Evolutionary conservation across 257 asterid species (phyloP).

Genomic region (Salvia rosmarinus): DNA sequence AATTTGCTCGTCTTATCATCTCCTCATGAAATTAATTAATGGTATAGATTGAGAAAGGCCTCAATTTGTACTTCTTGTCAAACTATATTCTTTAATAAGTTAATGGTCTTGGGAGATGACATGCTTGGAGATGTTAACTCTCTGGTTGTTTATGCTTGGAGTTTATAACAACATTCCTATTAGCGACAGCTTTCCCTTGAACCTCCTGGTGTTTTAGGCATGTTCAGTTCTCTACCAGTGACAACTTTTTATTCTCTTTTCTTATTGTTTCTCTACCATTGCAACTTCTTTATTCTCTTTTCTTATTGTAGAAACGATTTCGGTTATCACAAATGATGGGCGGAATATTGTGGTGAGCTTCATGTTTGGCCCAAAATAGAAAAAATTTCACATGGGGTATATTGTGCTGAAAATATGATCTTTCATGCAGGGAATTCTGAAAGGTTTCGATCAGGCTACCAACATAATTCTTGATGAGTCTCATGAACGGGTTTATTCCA

Average conservation of each 20-base stretch:
- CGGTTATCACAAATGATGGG: slow-evolving; percentile 94
- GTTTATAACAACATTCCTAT: neutral
- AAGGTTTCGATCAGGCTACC: slow-evolving; percentile 96
- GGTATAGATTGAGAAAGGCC: slow-evolving; percentile 3
- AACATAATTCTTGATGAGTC: slow-evolving; percentile 96
- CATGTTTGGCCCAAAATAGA: neutral
- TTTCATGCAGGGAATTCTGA: slow-evolving; percentile 76
- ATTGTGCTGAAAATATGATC: slow-evolving; percentile 25
- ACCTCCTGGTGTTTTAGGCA: slow-evolving; percentile 17
- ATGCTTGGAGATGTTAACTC: neutral
- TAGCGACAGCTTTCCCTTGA: too few species aligned
- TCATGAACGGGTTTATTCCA: slow-evolving; percentile 96
- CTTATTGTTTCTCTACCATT: slow-evolving; percentile 34
- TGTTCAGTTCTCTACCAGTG: slow-evolving; percentile 30
- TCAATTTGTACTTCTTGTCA: neutral
- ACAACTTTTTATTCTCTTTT: slow-evolving; percentile 10
- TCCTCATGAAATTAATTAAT: neutral
- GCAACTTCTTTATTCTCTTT: neutral
- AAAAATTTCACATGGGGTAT: neutral
- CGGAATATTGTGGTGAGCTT: slow-evolving; percentile 87
- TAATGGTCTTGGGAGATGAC: neutral
- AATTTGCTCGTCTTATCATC: neutral
- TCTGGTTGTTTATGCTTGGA: neutral
- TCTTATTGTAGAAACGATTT: slow-evolving; percentile 64
- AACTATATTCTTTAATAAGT: neutral